Evolutionary conservation across 192 early-diverging fungal species (phyloP).

Genomic region (Pilaira anomala): DNA sequence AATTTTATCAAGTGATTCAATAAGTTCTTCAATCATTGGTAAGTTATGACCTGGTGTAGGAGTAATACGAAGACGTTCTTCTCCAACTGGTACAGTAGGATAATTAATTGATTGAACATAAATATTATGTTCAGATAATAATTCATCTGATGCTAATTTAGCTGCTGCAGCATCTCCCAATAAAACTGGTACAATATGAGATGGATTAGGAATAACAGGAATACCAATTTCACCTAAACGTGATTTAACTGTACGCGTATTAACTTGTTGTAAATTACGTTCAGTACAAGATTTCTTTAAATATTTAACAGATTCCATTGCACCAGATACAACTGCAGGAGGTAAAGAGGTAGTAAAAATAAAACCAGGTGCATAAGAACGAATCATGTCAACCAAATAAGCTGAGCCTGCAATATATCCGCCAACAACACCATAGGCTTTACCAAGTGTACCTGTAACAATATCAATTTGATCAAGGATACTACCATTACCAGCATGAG

Average conservation of each 20-base stretch:
- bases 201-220: slow-evolving; percentile 97
- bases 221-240: slow-evolving; percentile 79
- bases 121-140: slow-evolving; percentile 85
- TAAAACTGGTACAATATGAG: slow-evolving; percentile 98
- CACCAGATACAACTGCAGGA: slow-evolving; percentile 87
- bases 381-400: slow-evolving; percentile 88
- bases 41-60: slow-evolving; percentile 91
- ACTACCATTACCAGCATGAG: slow-evolving; percentile 44
- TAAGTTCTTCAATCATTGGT: slow-evolving; percentile 79
- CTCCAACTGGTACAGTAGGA: slow-evolving; percentile 90
- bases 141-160: slow-evolving; percentile 91
- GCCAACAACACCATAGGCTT: slow-evolving; percentile 96
- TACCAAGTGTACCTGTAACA: slow-evolving; percentile 94
- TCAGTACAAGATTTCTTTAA: slow-evolving; percentile 82
- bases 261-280: slow-evolving; percentile 88
- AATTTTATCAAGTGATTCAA: slow-evolving; percentile 78
- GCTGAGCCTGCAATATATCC: slow-evolving; percentile 95
- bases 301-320: slow-evolving; percentile 89
- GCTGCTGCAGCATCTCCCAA: slow-evolving; percentile 94
- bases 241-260: slow-evolving; percentile 86
- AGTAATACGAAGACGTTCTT: slow-evolving; percentile 97
- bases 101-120: slow-evolving; percentile 99
- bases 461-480: slow-evolving; percentile 90
- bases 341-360: slow-evolving; percentile 99
- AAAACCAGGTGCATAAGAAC: slow-evolving; percentile 97